These are phyloP conservation scores for Tolypocladium cylindrosporum DNA, from an alignment of 2,329 filamentous ascomycete genomes.

Conservation along the genomic window DNA sequence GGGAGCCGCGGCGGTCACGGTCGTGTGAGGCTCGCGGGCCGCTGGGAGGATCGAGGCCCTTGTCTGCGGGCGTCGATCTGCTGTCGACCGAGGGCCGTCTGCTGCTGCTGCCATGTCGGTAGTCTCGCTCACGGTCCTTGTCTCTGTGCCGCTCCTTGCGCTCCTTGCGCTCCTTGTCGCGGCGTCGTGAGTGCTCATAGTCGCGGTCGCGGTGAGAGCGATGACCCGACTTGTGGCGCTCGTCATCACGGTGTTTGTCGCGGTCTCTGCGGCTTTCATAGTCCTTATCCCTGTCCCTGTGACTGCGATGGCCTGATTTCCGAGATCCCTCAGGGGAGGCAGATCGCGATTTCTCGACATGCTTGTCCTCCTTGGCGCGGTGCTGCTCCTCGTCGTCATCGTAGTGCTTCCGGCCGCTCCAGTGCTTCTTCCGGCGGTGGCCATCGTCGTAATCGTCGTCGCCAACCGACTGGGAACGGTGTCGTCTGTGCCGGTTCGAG, in stretches of 20 bases:
- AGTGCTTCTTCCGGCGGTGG: conserved; percentile 41
- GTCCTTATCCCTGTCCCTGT: conserved; percentile 48
- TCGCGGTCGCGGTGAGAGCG: conserved; percentile 34
- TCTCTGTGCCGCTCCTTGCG: conserved; percentile 25
- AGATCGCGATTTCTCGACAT: conserved; percentile 51
- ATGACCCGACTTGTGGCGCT: conserved; percentile 29
- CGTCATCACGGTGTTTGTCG: conserved; percentile 35
- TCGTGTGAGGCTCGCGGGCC: conserved; percentile 29
- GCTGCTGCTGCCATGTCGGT: conserved; percentile 22
- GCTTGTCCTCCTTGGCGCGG: conserved; percentile 27
- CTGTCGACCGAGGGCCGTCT: conserved; percentile 16
- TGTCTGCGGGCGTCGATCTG: conserved; percentile 21
- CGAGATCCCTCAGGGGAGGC: conserved; percentile 51
- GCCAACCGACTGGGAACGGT: conserved; percentile 42
- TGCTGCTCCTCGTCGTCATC: conserved; percentile 36
- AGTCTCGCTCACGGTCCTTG: conserved; percentile 20
- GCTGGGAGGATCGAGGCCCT: conserved; percentile 29
- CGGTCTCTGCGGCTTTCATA: conserved; percentile 31
- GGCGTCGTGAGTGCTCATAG: conserved; percentile 19
- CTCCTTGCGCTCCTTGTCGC: conserved; percentile 24
- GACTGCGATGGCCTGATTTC: conserved; percentile 49
- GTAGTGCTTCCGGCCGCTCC: conserved; percentile 30
- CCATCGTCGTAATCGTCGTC: conserved; percentile 35
- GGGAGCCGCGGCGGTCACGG: conserved; percentile 22
- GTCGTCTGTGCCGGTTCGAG: conserved; percentile 39